Conservation (phyloP, 805 yeast species). For the Vanderwaltozyma yarrowii region DNA sequence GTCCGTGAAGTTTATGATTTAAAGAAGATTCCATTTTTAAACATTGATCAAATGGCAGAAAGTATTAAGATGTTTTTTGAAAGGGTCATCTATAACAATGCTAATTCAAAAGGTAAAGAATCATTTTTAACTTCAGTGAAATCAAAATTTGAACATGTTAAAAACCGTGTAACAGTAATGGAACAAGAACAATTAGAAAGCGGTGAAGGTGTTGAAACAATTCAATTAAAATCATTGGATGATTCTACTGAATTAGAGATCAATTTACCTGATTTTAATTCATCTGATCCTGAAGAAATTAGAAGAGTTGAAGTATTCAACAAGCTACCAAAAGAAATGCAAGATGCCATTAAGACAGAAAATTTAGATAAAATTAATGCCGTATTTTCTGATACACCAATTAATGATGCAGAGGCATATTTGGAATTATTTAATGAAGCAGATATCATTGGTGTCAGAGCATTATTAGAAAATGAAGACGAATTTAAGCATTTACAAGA, state of each 20-base stretch:
- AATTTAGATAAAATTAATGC: constrained; percentile 71
- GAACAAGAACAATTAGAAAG: constrained; percentile 38
- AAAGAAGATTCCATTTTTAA: constrained; percentile 27
- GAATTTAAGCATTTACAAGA: constrained; percentile 50
- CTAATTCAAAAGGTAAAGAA: constrained; percentile 47
- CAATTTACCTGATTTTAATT: constrained; percentile 51
- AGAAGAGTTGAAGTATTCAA: constrained; percentile 45
- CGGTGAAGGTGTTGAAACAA: constrained; percentile 59
- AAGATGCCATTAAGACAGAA: constrained; percentile 61
- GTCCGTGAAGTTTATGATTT: constrained; percentile 34
- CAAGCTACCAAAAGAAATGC: constrained; percentile 51
- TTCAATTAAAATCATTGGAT: constrained; percentile 82
- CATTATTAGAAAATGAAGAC: constrained; percentile 58
- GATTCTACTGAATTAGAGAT: constrained; percentile 69
- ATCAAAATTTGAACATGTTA: constrained; percentile 66
- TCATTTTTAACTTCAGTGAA: constrained; percentile 69
- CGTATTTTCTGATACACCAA: constrained; percentile 61
- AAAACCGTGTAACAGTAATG: constrained; percentile 58
- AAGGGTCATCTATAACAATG: constrained; percentile 36
- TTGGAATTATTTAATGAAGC: constrained; percentile 68
- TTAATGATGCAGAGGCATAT: constrained; percentile 71
- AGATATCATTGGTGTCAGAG: constrained; percentile 77
- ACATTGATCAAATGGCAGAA: constrained; percentile 27
- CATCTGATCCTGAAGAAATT: constrained; percentile 34
- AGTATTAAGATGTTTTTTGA: constrained; percentile 60